Percentiles rank a stretch among this genome's conserved stretches.
These are phyloP conservation scores for Hypoxylon fuscum DNA, from an alignment of 495 filamentous ascomycete genomes.

Conservation along the genomic window DNA sequence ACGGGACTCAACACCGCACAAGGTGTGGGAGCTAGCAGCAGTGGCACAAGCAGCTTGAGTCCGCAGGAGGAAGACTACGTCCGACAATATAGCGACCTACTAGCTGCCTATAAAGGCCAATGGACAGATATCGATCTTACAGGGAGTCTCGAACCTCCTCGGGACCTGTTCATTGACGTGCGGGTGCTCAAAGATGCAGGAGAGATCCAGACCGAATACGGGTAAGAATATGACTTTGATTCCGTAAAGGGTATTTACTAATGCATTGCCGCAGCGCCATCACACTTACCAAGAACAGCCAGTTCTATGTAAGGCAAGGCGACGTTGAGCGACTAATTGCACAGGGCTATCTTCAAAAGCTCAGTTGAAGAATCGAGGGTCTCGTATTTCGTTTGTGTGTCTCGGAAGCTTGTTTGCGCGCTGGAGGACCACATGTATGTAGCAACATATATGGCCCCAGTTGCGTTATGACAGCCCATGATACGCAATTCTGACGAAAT, in stretches of 20 bases:
- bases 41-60: constrained; percentile 78
- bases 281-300: constrained; percentile 96
- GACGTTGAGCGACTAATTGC: constrained; percentile 95
- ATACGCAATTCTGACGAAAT: constrained; percentile 40
- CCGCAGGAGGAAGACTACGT: constrained; percentile 99
- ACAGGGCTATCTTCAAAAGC: constrained; percentile 95
- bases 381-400: constrained; percentile 9
- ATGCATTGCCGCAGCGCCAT: constrained; percentile 71
- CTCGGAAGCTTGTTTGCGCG: constrained; percentile 30
- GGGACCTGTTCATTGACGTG: constrained; percentile 97
- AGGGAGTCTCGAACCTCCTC: constrained; percentile 91
- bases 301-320: constrained; percentile 95
- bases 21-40: constrained; percentile 50
- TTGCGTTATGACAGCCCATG: constrained; percentile 24
- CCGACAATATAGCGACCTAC: constrained; percentile 86
- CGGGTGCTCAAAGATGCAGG: constrained; percentile 96
- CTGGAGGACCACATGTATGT: constrained; percentile 15
- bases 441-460: constrained; percentile 10
- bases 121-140: constrained; percentile 99
- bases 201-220: constrained; percentile 99
- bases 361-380: constrained; percentile 74
- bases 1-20: constrained; percentile 40
- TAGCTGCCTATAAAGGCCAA: constrained; percentile 96
- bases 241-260: constrained; percentile 1
- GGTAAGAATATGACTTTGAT: constrained; percentile 63